Evolutionary conservation across 2,329 filamentous ascomycete species (phyloP).

Genomic region (Podosphaera xanthii): DNA sequence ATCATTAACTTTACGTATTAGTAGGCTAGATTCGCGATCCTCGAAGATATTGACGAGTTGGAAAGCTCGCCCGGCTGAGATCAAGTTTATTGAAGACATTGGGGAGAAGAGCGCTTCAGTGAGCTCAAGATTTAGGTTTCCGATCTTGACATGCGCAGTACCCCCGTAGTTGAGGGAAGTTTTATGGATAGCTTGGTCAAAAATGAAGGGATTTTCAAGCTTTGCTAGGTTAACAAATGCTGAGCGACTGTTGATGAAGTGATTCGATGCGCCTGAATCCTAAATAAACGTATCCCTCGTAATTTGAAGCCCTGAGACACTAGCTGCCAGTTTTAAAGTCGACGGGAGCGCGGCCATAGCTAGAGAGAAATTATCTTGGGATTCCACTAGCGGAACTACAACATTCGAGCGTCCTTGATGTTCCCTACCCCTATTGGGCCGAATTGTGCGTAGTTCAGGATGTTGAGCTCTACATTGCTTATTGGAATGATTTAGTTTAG

Average conservation of each 20-base stretch:
- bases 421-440: too few relatives aligned
- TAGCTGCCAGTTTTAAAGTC: neutral
- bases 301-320: neutral
- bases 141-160: neutral
- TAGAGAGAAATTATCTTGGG: too few relatives aligned
- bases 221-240: neutral
- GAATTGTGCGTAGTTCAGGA: too few relatives aligned
- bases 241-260: constrained; percentile 1
- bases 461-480: too few relatives aligned
- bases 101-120: neutral
- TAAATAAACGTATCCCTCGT: neutral
- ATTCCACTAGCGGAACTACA: too few relatives aligned
- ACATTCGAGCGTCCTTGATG: too few relatives aligned
- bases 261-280: neutral
- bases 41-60: neutral
- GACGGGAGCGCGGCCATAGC: too few relatives aligned
- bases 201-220: neutral
- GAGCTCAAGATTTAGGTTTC: neutral
- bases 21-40: neutral
- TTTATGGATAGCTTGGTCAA: neutral
- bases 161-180: neutral
- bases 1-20: neutral
- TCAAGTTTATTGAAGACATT: neutral
- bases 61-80: neutral
- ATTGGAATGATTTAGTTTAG: too few relatives aligned